Evolutionary conservation across 2,329 filamentous ascomycete species (phyloP).

Genomic region (Trichoderma endophyticum): DNA sequence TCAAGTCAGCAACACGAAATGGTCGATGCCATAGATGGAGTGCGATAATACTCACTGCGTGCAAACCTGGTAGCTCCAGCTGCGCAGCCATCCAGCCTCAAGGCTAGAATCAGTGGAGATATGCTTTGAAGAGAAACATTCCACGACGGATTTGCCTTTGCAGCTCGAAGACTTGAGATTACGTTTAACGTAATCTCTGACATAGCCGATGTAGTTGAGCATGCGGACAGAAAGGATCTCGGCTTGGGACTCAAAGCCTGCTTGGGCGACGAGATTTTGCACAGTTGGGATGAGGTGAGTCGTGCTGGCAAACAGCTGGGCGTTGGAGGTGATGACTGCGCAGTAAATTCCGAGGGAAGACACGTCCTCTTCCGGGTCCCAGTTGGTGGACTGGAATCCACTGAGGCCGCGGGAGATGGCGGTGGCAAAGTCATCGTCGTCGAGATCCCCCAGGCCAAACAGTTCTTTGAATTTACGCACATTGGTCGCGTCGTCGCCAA

Average conservation of each 20-base stretch:
- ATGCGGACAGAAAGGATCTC: constrained; percentile 41
- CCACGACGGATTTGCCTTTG: constrained; percentile 24
- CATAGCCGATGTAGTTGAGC: constrained; percentile 52
- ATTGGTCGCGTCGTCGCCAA: constrained; percentile 38
- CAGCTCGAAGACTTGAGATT: constrained; percentile 25
- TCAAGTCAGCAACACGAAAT: not conserved
- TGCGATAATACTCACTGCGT: constrained; percentile 43
- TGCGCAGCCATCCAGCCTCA: constrained; percentile 29
- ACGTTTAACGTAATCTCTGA: constrained; percentile 34
- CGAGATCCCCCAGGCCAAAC: constrained; percentile 47
- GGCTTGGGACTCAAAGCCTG: constrained; percentile 40
- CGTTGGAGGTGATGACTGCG: constrained; percentile 41
- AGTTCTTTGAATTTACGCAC: constrained; percentile 46
- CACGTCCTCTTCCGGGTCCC: constrained; percentile 48
- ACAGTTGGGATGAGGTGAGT: constrained; percentile 35
- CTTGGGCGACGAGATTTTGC: constrained; percentile 38
- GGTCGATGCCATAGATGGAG: not conserved
- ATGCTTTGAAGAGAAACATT: constrained; percentile 33
- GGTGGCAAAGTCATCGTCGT: constrained; percentile 48
- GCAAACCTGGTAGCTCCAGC: constrained; percentile 55
- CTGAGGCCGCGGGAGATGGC: constrained; percentile 40
- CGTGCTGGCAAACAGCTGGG: constrained; percentile 42
- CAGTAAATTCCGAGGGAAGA: constrained; percentile 48
- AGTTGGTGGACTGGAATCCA: constrained; percentile 49
- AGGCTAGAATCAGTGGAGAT: constrained; percentile 24